Evolutionary conservation across 2,329 filamentous ascomycete species (phyloP).

Genomic region (Alternaria angustiovoidea): DNA sequence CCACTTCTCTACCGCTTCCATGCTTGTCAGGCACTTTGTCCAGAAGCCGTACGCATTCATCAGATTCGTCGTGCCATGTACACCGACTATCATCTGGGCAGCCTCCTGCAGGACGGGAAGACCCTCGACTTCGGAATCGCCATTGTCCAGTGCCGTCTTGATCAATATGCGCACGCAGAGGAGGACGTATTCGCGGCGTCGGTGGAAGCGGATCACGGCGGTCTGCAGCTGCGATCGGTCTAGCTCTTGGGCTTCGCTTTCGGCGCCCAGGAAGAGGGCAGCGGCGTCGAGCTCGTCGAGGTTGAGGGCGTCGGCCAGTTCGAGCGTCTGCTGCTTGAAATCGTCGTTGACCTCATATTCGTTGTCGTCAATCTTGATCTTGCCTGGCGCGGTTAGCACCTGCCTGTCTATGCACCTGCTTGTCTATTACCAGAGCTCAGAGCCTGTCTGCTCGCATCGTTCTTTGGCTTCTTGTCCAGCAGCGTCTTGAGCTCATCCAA

Average conservation of each 20-base stretch:
- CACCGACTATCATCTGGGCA: slow-evolving; percentile 56
- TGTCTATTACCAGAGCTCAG: slow-evolving; percentile 54
- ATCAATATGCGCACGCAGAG: slow-evolving; percentile 84
- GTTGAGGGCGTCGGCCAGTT: slow-evolving; percentile 86
- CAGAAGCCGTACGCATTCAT: slow-evolving; percentile 70
- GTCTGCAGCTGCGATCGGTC: slow-evolving; percentile 79
- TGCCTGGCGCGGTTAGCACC: slow-evolving; percentile 63
- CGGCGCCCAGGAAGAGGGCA: slow-evolving; percentile 75
- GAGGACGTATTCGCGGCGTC: slow-evolving; percentile 81
- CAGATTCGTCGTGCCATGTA: slow-evolving; percentile 63
- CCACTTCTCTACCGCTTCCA: slow-evolving; percentile 80
- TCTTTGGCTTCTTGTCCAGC: slow-evolving; percentile 78
- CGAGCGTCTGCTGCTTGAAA: slow-evolving; percentile 82
- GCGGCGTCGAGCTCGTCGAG: slow-evolving; percentile 90
- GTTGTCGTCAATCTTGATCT: slow-evolving; percentile 74
- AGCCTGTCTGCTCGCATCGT: slow-evolving; percentile 74
- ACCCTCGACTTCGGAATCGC: slow-evolving; percentile 34
- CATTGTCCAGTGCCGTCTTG: slow-evolving; percentile 66
- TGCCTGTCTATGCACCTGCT: background rate
- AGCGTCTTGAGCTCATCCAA: slow-evolving; percentile 73
- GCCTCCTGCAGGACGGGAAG: slow-evolving; percentile 36
- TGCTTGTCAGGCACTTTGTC: slow-evolving; percentile 75
- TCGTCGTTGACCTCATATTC: slow-evolving; percentile 85
- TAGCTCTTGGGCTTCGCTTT: slow-evolving; percentile 71
- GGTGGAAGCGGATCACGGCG: slow-evolving; percentile 87